A percentile compares a stretch with the other conserved stretches of the same genome.
phyloP scores from a whole-genome alignment of 1,284 basidiomycete species.

The Apiotrichum mycotoxinovorans region DNA sequence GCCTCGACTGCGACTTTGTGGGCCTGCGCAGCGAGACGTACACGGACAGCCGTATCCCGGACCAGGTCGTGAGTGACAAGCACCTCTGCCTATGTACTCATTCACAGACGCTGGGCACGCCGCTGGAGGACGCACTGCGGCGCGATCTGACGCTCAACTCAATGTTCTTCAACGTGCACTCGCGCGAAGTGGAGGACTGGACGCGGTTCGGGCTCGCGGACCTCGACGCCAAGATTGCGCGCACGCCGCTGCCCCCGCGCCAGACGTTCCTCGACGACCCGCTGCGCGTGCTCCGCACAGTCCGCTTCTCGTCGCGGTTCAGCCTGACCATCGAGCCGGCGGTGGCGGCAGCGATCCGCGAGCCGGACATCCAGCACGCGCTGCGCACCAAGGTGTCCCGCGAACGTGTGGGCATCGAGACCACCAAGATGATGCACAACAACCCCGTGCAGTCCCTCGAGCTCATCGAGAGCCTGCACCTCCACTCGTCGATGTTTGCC shows the following conservation, averaged over 20 bases:
- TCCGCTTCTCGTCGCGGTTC: slow-evolving; percentile 88
- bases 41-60: slow-evolving; percentile 84
- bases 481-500: slow-evolving; percentile 70
- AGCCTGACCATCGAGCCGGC: slow-evolving; percentile 75
- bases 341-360: slow-evolving; percentile 63
- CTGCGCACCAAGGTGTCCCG: slow-evolving; percentile 75
- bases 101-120: slow-evolving; percentile 88
- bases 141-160: slow-evolving; percentile 96
- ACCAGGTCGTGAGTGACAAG: slow-evolving; percentile 63
- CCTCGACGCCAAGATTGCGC: slow-evolving; percentile 70
- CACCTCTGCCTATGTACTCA: background rate
- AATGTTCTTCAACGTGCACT: slow-evolving; percentile 94
- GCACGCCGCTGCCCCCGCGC: slow-evolving; percentile 81
- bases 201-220: slow-evolving; percentile 83
- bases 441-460: slow-evolving; percentile 70
- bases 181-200: slow-evolving; percentile 80
- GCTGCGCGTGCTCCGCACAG: slow-evolving; percentile 80
- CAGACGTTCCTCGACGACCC: slow-evolving; percentile 95
- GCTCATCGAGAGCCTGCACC: slow-evolving; percentile 64
- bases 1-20: slow-evolving; percentile 87
- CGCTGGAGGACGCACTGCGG: slow-evolving; percentile 82
- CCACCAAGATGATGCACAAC: slow-evolving; percentile 81
- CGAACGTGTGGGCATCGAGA: slow-evolving; percentile 84
- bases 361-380: slow-evolving; percentile 69
- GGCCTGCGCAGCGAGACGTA: slow-evolving; percentile 93